phyloP scores from a whole-genome alignment of 495 filamentous ascomycete genomes.

The Cairneyella variabilis region DNA sequence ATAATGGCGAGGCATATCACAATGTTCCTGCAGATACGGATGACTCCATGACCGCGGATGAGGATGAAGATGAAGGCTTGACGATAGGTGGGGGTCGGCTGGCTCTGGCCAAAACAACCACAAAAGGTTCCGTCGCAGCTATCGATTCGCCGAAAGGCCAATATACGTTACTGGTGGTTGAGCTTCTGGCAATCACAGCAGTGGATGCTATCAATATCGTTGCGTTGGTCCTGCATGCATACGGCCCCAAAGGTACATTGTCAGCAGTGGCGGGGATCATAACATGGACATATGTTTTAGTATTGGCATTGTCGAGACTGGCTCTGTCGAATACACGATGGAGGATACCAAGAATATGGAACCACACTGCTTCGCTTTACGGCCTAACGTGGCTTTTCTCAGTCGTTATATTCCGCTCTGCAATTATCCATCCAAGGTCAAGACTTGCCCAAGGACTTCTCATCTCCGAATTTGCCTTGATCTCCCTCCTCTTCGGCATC shows the following conservation, averaged over 20 bases:
- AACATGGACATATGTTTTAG: conserved; percentile 78
- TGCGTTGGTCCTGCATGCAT: conserved; percentile 50
- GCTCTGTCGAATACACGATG: conserved; percentile 64
- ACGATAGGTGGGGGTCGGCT: conserved; percentile 53
- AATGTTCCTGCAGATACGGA: conserved; percentile 3
- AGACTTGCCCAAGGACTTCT: conserved; percentile 54
- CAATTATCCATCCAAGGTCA: conserved; percentile 73
- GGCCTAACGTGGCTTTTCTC: conserved; percentile 75
- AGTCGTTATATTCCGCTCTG: conserved; percentile 75
- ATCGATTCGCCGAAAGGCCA: conserved; percentile 75
- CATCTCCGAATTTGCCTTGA: conserved; percentile 68
- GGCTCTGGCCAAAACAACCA: conserved; percentile 57
- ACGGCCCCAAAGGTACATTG: conserved; percentile 51
- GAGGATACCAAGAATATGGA: conserved; percentile 76
- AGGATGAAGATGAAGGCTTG: conserved; percentile 64
- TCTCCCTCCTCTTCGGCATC: conserved; percentile 68
- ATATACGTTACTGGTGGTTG: conserved; percentile 60
- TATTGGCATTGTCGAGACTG: conserved; percentile 69
- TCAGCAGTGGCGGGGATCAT: conserved; percentile 62
- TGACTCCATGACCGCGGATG: conserved; percentile 39
- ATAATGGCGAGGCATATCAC: conserved; percentile 8
- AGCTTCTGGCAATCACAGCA: conserved; percentile 69
- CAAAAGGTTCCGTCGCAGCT: conserved; percentile 63
- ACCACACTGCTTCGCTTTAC: conserved; percentile 89
- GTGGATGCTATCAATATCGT: conserved; percentile 63